A percentile compares a stretch with the other conserved stretches of the same genome.
phyloP scores from a whole-genome alignment of 768 basidiomycete genomes.

The Strobilomyces echinocephalus region DNA sequence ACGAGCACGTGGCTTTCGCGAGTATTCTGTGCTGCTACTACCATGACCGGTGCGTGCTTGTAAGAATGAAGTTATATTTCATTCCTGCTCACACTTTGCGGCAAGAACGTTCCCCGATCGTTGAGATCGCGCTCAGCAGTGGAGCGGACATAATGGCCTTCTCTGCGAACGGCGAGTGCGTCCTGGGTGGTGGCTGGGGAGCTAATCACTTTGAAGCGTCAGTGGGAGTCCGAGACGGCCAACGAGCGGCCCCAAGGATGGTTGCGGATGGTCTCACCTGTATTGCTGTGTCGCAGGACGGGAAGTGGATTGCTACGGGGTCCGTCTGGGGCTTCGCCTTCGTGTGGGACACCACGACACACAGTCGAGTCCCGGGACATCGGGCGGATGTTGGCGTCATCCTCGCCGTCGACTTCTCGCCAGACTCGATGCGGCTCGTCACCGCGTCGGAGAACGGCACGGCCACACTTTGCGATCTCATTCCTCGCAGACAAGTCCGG shows the following conservation, averaged over 20 bases:
- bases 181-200: not conserved
- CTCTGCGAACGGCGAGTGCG: not conserved
- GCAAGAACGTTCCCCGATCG: not conserved
- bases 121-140: not conserved
- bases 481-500: not conserved
- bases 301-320: not conserved
- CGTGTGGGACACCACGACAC: not conserved
- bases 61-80: not conserved
- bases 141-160: not conserved
- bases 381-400: not conserved
- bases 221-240: not conserved
- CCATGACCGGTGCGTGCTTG: not conserved
- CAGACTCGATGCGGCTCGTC: not conserved
- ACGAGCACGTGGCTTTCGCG: too few species aligned
- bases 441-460: not conserved
- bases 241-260: not conserved
- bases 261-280: not conserved
- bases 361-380: not conserved
- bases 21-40: too few species aligned
- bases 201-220: not conserved
- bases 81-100: not conserved
- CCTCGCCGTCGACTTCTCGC: not conserved
- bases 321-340: not conserved
- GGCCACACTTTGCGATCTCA: not conserved
- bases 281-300: not conserved